Conservation (phyloP, 257 asterid species). For the Solanum chmielewskii region DNA sequence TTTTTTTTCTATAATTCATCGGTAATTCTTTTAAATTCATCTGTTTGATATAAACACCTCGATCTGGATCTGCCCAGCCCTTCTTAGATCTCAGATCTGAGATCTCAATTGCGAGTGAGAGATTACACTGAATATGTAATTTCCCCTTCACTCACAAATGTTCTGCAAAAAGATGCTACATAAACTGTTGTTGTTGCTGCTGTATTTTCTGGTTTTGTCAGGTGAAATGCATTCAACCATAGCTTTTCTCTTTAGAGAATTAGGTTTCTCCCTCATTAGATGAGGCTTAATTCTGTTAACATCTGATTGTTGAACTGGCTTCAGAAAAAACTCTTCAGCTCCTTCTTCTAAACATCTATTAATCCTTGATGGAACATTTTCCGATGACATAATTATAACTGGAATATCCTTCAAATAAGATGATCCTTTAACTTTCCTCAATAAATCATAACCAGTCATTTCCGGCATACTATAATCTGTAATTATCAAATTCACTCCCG, state of each 20-base stretch:
- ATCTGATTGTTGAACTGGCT: conserved; percentile 50
- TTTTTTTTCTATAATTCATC: background rate
- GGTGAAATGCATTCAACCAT: conserved; percentile 22
- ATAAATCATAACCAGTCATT: conserved; percentile 8
- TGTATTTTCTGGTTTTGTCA: conserved; percentile 16
- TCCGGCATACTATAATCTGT: conserved; percentile 10
- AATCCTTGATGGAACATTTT: conserved; percentile 48
- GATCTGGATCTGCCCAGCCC: background rate
- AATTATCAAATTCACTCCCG: conserved; percentile 4
- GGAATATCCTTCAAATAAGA: conserved; percentile 34
- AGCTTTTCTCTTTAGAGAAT: conserved; percentile 9
- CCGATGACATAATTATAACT: conserved; percentile 62
- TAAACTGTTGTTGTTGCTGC: background rate
- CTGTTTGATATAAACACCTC: background rate
- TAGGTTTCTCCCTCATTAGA: conserved; percentile 5
- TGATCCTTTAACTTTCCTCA: conserved; percentile 18
- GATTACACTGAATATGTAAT: background rate
- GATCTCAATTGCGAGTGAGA: background rate
- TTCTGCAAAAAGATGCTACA: background rate
- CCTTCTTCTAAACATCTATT: conserved; percentile 48
- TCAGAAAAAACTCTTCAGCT: conserved; percentile 6
- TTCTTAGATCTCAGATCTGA: background rate
- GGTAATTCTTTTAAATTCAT: background rate
- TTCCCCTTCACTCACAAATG: background rate
- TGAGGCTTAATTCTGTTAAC: conserved; percentile 40